Conservation (phyloP, 768 basidiomycete genomes). For the Lactarius tabidus region DNA sequence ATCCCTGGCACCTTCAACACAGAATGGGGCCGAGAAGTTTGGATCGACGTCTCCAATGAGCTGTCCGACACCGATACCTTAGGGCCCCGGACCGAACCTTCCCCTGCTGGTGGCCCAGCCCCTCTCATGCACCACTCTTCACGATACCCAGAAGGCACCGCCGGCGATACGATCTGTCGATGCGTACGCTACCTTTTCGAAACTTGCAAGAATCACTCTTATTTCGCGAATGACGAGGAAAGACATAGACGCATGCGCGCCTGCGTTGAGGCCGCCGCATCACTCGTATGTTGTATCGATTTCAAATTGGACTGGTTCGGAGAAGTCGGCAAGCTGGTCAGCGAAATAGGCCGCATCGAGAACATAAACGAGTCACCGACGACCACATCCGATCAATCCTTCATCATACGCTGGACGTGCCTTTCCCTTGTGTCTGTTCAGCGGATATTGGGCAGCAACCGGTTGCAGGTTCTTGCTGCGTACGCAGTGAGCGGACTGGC, state of each 20-base stretch:
- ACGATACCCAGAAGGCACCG: neutral
- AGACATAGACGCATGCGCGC: constrained; percentile 1
- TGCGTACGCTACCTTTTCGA: neutral
- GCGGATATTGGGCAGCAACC: neutral
- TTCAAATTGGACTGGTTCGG: neutral
- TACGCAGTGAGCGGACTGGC: constrained; percentile 1
- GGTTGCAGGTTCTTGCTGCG: neutral
- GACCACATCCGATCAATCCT: neutral
- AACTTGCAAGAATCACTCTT: neutral
- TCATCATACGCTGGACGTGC: constrained; percentile 8
- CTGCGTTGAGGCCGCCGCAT: neutral
- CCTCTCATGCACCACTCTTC: neutral
- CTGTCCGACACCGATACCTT: too few species aligned
- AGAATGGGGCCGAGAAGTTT: constrained; percentile 8
- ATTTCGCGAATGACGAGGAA: neutral
- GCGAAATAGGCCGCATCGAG: neutral
- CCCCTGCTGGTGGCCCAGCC: too few species aligned
- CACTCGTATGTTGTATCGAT: neutral
- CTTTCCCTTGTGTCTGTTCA: constrained; percentile 2
- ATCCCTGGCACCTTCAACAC: constrained; percentile 14
- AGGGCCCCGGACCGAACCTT: too few species aligned
- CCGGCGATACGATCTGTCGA: neutral
- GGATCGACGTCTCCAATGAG: neutral
- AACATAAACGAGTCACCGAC: neutral
- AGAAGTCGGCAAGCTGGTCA: neutral